Percentiles rank a stretch among this genome's conserved stretches.
phyloP scores from a whole-genome alignment of 352 stramenopile genomes.

The Thalassiosira mediterranea region DNA sequence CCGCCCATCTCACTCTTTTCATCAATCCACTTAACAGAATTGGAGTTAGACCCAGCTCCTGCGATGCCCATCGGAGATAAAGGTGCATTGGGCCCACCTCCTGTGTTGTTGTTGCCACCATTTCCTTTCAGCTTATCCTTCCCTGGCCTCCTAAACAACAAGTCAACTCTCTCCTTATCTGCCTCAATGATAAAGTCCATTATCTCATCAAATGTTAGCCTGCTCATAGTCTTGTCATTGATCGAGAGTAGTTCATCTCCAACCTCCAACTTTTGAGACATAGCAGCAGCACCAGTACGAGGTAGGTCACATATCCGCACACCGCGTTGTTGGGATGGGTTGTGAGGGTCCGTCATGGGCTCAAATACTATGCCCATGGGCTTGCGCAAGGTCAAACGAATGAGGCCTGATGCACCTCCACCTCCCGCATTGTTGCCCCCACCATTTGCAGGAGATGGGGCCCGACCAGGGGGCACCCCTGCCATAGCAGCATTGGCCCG shows the following conservation, averaged over 20 bases:
- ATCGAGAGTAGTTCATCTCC: constrained; percentile 78
- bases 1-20: constrained; percentile 19
- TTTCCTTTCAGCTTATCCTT: constrained; percentile 59
- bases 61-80: constrained; percentile 17
- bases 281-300: constrained; percentile 70
- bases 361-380: constrained; percentile 85
- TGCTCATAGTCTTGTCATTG: constrained; percentile 81
- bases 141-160: constrained; percentile 74
- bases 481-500: constrained; percentile 18
- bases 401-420: constrained; percentile 61
- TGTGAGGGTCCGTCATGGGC: constrained; percentile 79
- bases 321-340: constrained; percentile 65
- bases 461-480: background rate
- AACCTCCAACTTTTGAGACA: constrained; percentile 74
- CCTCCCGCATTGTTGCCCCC: constrained; percentile 1
- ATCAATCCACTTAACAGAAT: constrained; percentile 57
- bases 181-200: constrained; percentile 85
- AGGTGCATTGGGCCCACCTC: background rate
- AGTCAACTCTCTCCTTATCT: constrained; percentile 75
- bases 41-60: constrained; percentile 33
- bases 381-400: constrained; percentile 75
- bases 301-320: constrained; percentile 82
- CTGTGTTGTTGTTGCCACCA: background rate
- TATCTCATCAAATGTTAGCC: constrained; percentile 83
- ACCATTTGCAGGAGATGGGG: constrained; percentile 1